phyloP scores from a whole-genome alignment of 176 grass and related monocot genomes.

The Dendrocalamus sinicus region DNA sequence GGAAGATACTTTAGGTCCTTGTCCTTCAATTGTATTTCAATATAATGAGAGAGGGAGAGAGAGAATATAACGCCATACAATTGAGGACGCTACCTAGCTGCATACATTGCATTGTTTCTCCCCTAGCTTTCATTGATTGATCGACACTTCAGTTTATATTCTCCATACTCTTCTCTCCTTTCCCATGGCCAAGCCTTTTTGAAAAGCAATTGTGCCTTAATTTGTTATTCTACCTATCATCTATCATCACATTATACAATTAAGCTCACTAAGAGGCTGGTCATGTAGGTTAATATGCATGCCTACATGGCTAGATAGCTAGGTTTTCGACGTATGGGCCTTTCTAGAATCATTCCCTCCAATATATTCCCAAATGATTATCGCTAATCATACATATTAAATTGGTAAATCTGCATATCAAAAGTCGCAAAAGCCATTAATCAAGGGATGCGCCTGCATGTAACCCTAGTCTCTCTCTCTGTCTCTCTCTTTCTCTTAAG shows the following conservation, averaged over 20 bases:
- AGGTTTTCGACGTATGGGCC: constrained; percentile 30
- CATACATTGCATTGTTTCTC: constrained; percentile 25
- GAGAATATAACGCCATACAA: constrained; percentile 27
- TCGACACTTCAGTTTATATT: constrained; percentile 29
- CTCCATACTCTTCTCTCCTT: constrained; percentile 26
- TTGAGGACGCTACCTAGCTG: constrained; percentile 10
- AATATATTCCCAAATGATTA: constrained; percentile 56
- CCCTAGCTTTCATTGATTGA: background rate
- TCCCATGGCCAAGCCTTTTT: background rate
- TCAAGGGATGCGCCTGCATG: constrained; percentile 44
- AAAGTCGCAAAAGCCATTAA: constrained; percentile 59
- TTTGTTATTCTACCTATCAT: constrained; percentile 31
- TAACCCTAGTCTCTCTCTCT: background rate
- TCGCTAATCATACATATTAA: constrained; percentile 33
- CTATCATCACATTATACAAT: constrained; percentile 18
- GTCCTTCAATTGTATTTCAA: constrained; percentile 7
- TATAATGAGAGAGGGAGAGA: background rate
- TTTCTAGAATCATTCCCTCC: constrained; percentile 42
- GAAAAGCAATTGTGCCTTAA: constrained; percentile 7
- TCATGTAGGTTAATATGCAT: constrained; percentile 55
- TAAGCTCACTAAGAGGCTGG: constrained; percentile 6
- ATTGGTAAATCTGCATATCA: constrained; percentile 31
- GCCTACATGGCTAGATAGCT: constrained; percentile 44
- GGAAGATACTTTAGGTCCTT: constrained; percentile 1
- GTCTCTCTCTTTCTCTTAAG: no score